A percentile compares a stretch with the other conserved stretches of the same genome.
Conservation (phyloP, 163 green algal species). For the Volvox carteri region DNA sequence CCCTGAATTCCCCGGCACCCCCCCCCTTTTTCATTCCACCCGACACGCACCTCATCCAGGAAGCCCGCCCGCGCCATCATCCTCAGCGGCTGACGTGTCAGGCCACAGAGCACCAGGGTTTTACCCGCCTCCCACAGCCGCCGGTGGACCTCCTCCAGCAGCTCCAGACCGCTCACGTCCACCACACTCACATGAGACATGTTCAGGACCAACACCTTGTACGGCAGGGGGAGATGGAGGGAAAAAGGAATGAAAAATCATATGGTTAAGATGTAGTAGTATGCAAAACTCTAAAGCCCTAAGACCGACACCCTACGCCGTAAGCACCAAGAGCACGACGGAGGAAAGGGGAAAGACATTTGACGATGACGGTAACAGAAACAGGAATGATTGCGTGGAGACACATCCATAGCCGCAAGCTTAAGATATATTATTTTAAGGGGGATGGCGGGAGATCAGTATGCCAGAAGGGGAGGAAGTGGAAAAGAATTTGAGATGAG, state of each 20-base stretch:
- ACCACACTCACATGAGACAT: constrained; percentile 51
- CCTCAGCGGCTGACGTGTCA: constrained; percentile 55
- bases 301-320: no score
- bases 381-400: no score
- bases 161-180: constrained; percentile 58
- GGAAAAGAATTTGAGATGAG: no score
- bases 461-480: no score
- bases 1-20: no score
- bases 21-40: no score
- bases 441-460: no score
- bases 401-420: no score
- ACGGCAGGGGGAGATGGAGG: neutral
- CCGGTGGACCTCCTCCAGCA: constrained; percentile 44
- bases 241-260: neutral
- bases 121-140: constrained; percentile 39
- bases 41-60: constrained; percentile 56
- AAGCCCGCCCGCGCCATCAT: constrained; percentile 60
- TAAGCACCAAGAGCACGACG: neutral
- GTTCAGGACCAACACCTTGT: constrained; percentile 56
- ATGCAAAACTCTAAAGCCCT: no score
- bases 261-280: neutral
- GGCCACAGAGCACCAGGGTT: constrained; percentile 57
- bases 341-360: neutral
- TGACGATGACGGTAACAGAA: no score
- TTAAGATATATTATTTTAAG: no score